A percentile compares a stretch with the other conserved stretches of the same genome.
Evolutionary conservation across 257 asterid genomes (phyloP).

Genomic region (Scutellaria barbata): DNA sequence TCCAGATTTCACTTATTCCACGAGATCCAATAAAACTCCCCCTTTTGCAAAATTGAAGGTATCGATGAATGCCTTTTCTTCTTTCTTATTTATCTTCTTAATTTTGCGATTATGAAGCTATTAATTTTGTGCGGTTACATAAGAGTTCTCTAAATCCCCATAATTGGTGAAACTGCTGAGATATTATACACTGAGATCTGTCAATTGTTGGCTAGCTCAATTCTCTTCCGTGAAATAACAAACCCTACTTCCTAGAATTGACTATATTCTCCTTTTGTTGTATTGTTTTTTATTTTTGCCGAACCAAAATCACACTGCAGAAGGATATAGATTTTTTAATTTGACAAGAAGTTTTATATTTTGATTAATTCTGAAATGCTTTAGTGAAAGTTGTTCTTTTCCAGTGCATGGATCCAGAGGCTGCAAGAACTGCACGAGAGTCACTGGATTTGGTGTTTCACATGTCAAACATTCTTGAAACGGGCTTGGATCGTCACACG

Average conservation of each 20-base stretch:
- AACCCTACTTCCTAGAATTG: not conserved
- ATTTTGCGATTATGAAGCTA: not conserved
- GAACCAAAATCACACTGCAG: not conserved
- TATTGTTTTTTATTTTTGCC: not conserved
- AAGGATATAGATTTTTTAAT: not conserved
- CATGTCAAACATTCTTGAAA: slow-evolving; percentile 83
- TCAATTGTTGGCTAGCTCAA: not conserved
- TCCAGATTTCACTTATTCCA: not conserved
- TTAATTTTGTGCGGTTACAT: not conserved
- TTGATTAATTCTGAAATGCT: not conserved
- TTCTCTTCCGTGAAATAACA: not conserved
- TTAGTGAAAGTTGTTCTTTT: not conserved
- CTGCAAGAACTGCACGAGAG: slow-evolving; percentile 73
- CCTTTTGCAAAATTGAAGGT: slow-evolving; percentile 2
- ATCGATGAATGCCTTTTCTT: not conserved
- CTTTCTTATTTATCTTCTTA: not conserved
- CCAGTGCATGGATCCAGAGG: slow-evolving; percentile 69
- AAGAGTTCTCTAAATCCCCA: not conserved
- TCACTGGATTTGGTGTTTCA: slow-evolving; percentile 72
- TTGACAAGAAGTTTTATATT: not conserved
- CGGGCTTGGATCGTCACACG: slow-evolving; percentile 82
- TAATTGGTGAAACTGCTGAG: not conserved
- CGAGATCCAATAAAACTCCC: not conserved
- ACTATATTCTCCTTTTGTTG: not conserved
- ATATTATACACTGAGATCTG: not conserved